phyloP scores from a whole-genome alignment of 1,139 yeast species.

The Kodamaea suecica region DNA sequence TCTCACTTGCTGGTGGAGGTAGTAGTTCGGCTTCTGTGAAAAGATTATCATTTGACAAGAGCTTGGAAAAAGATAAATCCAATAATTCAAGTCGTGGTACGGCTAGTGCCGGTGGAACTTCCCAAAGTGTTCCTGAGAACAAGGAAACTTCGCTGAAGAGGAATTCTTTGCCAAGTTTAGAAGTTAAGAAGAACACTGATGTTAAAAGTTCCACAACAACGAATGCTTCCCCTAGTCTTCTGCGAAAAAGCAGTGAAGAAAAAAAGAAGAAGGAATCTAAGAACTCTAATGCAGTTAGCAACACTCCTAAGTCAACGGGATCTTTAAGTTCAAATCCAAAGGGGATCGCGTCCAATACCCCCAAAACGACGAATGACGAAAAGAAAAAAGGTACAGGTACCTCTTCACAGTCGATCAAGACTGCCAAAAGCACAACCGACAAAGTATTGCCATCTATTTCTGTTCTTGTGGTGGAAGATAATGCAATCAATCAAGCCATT shows the following conservation, averaged over 20 bases:
- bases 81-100: neutral
- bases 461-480: conserved; percentile 92
- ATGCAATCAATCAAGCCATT: conserved; percentile 89
- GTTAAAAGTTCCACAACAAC: no score
- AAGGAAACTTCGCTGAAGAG: neutral
- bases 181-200: neutral
- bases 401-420: neutral
- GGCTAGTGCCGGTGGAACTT: no score
- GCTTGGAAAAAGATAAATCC: conserved; percentile 11
- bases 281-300: neutral
- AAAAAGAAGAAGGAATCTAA: conserved; percentile 4
- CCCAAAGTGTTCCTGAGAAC: no score
- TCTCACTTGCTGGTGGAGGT: conserved; percentile 28
- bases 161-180: conserved; percentile 1
- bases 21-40: conserved; percentile 17
- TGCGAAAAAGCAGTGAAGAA: conserved; percentile 1
- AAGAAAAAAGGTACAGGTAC: neutral
- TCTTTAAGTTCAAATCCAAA: no score
- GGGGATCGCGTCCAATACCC: no score
- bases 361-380: neutral
- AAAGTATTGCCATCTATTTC: conserved; percentile 75
- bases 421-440: conserved; percentile 33
- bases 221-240: neutral
- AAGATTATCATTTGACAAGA: conserved; percentile 31
- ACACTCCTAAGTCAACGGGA: neutral